phyloP scores from a whole-genome alignment of 805 yeast species.

The Kuraishia hungarica region DNA sequence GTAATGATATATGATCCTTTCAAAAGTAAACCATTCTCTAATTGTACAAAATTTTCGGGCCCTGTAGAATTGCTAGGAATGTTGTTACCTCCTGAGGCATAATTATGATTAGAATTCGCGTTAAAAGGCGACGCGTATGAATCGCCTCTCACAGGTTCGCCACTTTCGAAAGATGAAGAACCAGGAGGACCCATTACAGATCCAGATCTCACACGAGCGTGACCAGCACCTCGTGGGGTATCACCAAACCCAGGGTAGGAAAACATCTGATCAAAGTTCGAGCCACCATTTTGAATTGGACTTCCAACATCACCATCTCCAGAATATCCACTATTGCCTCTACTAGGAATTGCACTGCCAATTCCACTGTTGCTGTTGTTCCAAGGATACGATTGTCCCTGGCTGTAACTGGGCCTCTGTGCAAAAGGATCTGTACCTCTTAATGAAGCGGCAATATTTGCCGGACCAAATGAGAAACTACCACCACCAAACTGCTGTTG shows the following conservation, averaged over 20 bases:
- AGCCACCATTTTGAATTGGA: not conserved
- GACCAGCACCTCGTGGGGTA: not conserved
- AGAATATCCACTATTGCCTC: not conserved
- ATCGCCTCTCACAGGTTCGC: not conserved
- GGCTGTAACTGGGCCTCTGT: not conserved
- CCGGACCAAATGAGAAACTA: not conserved
- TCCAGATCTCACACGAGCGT: not conserved
- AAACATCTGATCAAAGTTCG: not conserved
- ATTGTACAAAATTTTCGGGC: conserved; percentile 11
- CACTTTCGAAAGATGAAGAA: not conserved
- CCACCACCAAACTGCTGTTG: not conserved
- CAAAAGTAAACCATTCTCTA: conserved; percentile 58
- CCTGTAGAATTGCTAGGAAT: not conserved
- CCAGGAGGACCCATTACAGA: not conserved
- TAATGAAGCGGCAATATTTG: not conserved
- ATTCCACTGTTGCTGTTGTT: not conserved
- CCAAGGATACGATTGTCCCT: not conserved
- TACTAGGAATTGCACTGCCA: not conserved
- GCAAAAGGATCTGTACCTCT: not conserved
- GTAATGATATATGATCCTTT: conserved; percentile 50
- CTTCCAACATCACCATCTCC: not conserved
- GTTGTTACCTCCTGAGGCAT: not conserved
- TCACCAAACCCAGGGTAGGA: not conserved
- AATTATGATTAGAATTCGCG: not conserved
- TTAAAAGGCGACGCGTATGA: not conserved